phyloP scores from a whole-genome alignment of 192 early-diverging fungal genomes.

The Coemansia sp. region DNA sequence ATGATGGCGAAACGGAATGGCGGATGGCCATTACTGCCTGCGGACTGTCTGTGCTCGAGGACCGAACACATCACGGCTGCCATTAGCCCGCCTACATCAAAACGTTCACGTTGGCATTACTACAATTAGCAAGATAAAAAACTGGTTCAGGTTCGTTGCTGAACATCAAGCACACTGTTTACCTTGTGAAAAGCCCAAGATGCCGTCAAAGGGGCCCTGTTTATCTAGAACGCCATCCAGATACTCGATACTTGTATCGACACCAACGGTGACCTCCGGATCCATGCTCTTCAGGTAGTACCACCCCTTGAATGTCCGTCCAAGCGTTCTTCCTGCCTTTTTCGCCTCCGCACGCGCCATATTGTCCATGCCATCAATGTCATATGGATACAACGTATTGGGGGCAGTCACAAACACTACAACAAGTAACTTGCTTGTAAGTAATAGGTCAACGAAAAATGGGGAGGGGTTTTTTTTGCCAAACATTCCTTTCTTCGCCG shows the following conservation, averaged over 20 bases:
- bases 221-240: slow-evolving; percentile 26
- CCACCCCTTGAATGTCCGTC: slow-evolving; percentile 30
- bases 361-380: slow-evolving; percentile 43
- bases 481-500: neutral
- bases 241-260: slow-evolving; percentile 34
- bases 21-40: slow-evolving; percentile 15
- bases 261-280: slow-evolving; percentile 31
- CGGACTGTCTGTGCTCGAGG: slow-evolving; percentile 21
- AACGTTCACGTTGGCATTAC: neutral
- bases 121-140: neutral
- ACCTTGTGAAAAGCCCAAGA: slow-evolving; percentile 54
- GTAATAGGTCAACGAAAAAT: too few species aligned
- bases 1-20: slow-evolving; percentile 41
- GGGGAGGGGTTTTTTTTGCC: too few species aligned
- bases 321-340: slow-evolving; percentile 21
- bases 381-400: slow-evolving; percentile 42
- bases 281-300: slow-evolving; percentile 33
- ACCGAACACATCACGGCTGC: slow-evolving; percentile 39
- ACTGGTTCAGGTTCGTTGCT: neutral
- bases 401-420: slow-evolving; percentile 50
- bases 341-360: slow-evolving; percentile 25
- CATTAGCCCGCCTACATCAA: slow-evolving; percentile 43
- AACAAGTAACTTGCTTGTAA: neutral
- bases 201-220: slow-evolving; percentile 52
- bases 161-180: neutral